A percentile compares a stretch with the other conserved stretches of the same genome.
phyloP scores from a whole-genome alignment of 2,329 filamentous ascomycete genomes.

The Paraconiothyrium sp. region DNA sequence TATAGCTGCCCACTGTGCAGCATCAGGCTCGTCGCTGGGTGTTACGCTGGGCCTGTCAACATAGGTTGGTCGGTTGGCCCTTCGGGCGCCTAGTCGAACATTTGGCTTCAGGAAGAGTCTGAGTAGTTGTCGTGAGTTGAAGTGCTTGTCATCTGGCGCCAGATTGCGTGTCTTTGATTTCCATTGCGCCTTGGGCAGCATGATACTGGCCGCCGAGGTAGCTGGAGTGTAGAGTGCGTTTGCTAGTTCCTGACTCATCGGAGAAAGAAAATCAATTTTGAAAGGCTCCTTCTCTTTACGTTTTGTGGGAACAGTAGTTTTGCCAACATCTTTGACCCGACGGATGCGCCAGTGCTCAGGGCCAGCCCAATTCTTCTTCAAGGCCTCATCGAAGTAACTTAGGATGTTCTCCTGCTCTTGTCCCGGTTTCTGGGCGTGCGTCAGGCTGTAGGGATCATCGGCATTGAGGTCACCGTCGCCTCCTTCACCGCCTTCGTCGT shows the following conservation, averaged over 20 bases:
- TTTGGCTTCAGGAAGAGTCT: slow-evolving; percentile 95
- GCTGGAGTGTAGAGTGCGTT: slow-evolving; percentile 85
- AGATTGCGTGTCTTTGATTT: slow-evolving; percentile 92
- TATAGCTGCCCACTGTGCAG: slow-evolving; percentile 88
- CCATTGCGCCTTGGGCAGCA: slow-evolving; percentile 92
- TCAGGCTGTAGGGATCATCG: slow-evolving; percentile 78
- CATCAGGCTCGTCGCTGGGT: slow-evolving; percentile 83
- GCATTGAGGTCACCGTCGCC: slow-evolving; percentile 60
- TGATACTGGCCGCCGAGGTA: slow-evolving; percentile 81
- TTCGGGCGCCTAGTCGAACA: slow-evolving; percentile 78
- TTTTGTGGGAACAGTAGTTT: slow-evolving; percentile 67
- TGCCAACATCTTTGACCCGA: slow-evolving; percentile 80
- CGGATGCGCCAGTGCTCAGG: slow-evolving; percentile 99
- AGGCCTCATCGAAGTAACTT: slow-evolving; percentile 95
- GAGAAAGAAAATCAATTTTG: slow-evolving; percentile 86
- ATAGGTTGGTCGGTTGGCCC: slow-evolving; percentile 48
- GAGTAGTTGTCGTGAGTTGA: slow-evolving; percentile 90
- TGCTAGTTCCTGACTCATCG: slow-evolving; percentile 74
- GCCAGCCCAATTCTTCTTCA: slow-evolving; percentile 97
- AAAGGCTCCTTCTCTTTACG: slow-evolving; percentile 97
- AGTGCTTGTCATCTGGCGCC: slow-evolving; percentile 96
- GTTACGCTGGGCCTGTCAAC: slow-evolving; percentile 55
- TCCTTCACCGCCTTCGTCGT: slow-evolving; percentile 59
- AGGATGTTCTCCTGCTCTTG: slow-evolving; percentile 91
- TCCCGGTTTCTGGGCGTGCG: slow-evolving; percentile 75